Conservation (phyloP, 2,329 filamentous ascomycete species). For the Pyrenophora seminiperda region DNA sequence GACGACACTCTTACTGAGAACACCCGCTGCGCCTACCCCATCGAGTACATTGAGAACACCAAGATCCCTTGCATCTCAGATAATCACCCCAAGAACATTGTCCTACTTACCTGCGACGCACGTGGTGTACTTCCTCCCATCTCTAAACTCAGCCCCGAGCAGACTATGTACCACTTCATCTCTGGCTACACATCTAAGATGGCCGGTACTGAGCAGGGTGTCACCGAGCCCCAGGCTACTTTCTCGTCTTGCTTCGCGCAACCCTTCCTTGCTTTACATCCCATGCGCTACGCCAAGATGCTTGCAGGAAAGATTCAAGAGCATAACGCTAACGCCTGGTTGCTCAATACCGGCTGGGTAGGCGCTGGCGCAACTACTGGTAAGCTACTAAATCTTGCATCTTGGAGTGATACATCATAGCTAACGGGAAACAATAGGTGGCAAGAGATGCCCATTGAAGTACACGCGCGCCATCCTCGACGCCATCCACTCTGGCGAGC, state of each 20-base stretch:
- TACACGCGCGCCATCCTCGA: slow-evolving; percentile 99
- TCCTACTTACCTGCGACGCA: slow-evolving; percentile 96
- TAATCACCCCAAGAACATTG: slow-evolving; percentile 94
- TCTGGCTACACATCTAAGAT: slow-evolving; percentile 99
- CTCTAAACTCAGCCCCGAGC: slow-evolving; percentile 90
- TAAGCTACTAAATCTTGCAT: slow-evolving; percentile 51
- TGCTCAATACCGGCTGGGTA: slow-evolving; percentile 98
- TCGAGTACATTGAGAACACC: slow-evolving; percentile 98
- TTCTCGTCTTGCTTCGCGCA: slow-evolving; percentile 99
- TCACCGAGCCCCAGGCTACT: slow-evolving; percentile 96
- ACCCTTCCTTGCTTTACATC: slow-evolving; percentile 97
- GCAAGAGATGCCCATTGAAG: slow-evolving; percentile 93
- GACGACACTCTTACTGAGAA: slow-evolving; percentile 96
- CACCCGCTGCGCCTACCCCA: slow-evolving; percentile 97
- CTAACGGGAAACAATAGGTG: slow-evolving; percentile 54
- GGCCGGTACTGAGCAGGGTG: slow-evolving; percentile 96
- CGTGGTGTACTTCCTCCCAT: slow-evolving; percentile 97
- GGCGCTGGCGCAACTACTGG: slow-evolving; percentile 88
- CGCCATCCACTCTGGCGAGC: slow-evolving; percentile 95
- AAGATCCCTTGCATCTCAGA: slow-evolving; percentile 94
- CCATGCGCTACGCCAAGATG: slow-evolving; percentile 99
- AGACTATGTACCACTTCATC: slow-evolving; percentile 99
- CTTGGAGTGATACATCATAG: slow-evolving; percentile 10
- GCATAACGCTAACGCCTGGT: slow-evolving; percentile 96
- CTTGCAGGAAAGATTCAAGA: slow-evolving; percentile 95